These are phyloP conservation scores for Colletotrichum lentis DNA, from an alignment of 2,329 filamentous ascomycete species.

Conservation along the genomic window DNA sequence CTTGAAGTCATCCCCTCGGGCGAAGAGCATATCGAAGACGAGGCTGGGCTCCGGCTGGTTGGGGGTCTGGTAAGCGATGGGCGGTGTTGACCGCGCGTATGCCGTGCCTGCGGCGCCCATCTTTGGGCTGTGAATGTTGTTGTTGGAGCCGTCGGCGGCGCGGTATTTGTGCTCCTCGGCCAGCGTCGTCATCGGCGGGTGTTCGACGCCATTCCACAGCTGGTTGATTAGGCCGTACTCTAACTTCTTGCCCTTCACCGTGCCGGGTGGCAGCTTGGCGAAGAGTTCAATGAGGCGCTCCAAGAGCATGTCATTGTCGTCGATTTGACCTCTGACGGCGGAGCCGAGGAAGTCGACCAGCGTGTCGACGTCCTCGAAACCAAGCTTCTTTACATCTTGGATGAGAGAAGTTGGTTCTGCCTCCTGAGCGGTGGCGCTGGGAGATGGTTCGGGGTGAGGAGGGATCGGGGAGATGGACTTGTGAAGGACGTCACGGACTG, in stretches of 20 bases:
- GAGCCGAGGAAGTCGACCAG: constrained; percentile 35
- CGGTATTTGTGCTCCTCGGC: constrained; percentile 39
- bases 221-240: constrained; percentile 38
- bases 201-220: constrained; percentile 39
- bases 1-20: constrained; percentile 36
- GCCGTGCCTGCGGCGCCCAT: constrained; percentile 38
- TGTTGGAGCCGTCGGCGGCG: constrained; percentile 39
- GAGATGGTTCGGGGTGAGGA: constrained; percentile 9
- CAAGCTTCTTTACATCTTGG: constrained; percentile 37
- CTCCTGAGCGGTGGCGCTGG: constrained; percentile 2
- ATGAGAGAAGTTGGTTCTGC: constrained; percentile 30
- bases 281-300: constrained; percentile 39
- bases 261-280: constrained; percentile 34
- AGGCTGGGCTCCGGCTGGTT: constrained; percentile 38
- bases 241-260: constrained; percentile 35
- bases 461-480: constrained; percentile 29
- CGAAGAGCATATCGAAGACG: constrained; percentile 39
- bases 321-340: constrained; percentile 29
- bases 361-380: constrained; percentile 39
- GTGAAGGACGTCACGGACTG: constrained; percentile 23
- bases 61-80: constrained; percentile 36
- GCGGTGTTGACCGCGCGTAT: constrained; percentile 37
- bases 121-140: constrained; percentile 35
- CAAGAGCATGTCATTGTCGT: constrained; percentile 38
- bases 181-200: constrained; percentile 38